Percentiles rank a stretch among this genome's conserved stretches.
phyloP scores from a whole-genome alignment of 495 filamentous ascomycete genomes.

The Xylaria intraflava region DNA sequence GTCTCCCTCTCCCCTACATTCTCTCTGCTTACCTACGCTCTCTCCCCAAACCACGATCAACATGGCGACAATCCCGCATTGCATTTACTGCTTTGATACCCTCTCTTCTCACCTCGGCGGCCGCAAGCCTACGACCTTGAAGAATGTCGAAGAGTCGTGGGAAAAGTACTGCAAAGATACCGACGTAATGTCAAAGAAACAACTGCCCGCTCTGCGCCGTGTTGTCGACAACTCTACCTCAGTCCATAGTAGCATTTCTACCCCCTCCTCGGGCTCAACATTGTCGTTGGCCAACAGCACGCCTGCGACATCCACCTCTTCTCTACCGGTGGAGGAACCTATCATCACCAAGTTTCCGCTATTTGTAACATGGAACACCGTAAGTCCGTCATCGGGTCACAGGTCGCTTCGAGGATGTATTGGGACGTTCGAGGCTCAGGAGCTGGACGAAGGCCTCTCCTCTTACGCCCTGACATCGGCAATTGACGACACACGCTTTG shows the following conservation, averaged over 20 bases:
- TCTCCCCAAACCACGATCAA: slow-evolving; percentile 4
- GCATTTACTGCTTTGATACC: slow-evolving; percentile 84
- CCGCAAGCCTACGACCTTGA: slow-evolving; percentile 46
- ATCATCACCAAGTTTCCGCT: slow-evolving; percentile 52
- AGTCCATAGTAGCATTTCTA: slow-evolving; percentile 21
- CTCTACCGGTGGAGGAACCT: slow-evolving; percentile 13
- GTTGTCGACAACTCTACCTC: slow-evolving; percentile 28
- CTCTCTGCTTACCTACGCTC: not conserved
- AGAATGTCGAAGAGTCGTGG: slow-evolving; percentile 68
- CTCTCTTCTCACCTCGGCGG: slow-evolving; percentile 51
- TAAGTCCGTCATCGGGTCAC: slow-evolving; percentile 47
- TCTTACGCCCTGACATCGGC: slow-evolving; percentile 86
- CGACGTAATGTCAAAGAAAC: slow-evolving; percentile 26
- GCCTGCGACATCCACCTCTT: slow-evolving; percentile 21
- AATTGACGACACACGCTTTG: slow-evolving; percentile 80
- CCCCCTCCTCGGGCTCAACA: slow-evolving; percentile 25
- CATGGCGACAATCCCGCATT: slow-evolving; percentile 82
- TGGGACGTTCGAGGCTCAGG: slow-evolving; percentile 82
- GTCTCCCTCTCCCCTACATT: not conserved
- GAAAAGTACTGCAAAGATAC: slow-evolving; percentile 39
- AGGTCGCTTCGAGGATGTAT: slow-evolving; percentile 87
- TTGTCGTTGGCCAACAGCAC: slow-evolving; percentile 27
- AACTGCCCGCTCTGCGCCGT: slow-evolving; percentile 32
- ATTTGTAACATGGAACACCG: slow-evolving; percentile 92
- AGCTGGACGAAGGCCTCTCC: slow-evolving; percentile 63